Base-by-base conservation (phyloP, 495 filamentous ascomycete genomes). In the Aspergillus ellipticus region DNA sequence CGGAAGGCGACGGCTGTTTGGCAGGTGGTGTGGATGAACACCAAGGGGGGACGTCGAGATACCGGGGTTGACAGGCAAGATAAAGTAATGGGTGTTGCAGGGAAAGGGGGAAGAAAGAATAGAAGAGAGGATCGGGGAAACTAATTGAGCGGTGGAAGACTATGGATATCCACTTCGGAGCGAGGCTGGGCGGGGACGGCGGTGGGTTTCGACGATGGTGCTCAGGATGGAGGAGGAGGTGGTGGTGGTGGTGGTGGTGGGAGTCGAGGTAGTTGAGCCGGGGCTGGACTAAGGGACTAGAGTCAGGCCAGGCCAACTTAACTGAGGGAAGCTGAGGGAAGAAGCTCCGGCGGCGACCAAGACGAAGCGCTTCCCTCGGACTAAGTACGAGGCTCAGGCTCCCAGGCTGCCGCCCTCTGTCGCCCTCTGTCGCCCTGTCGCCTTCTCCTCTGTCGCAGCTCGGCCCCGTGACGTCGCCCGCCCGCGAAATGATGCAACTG, bases 241-340 rank as follows among this genome's bases (percentile, higher is more conserved):
- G 15, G 17, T 42, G 21, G 26, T 26, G 51, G 10, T 16, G 6
- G 41, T 57, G 55, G 47, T 29, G 49, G 57, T 54, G 52, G 52
- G 52, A 41, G 52, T 48, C 47, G 52, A 24, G 51, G 57, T 33
- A 42, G 39, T 51, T 19, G n/a, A n/a, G n/a, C n/a, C n/a, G n/a
- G n/a, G n/a, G n/a, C n/a, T n/a, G n/a, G n/a, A n/a, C n/a, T n/a
- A n/a, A 31, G 22, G 29, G 33, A 51, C n/a, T 20, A 41, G n/a
- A 35, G 49, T 35, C n/a, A n/a, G n/a, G n/a, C n/a, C n/a, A n/a
- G n/a, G n/a, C n/a, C n/a, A n/a, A n/a, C n/a, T n/a, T n/a, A n/a
- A n/a, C 31, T 33, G 31, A 7, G 13, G 56, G 57, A 59, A 59
- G 57, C 52, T n/a, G n/a, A n/a, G n/a, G n/a, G n/a, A n/a, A n/a